Base-by-base conservation (phyloP, 768 basidiomycete species). In the Tricholoma hemisulphureum region DNA sequence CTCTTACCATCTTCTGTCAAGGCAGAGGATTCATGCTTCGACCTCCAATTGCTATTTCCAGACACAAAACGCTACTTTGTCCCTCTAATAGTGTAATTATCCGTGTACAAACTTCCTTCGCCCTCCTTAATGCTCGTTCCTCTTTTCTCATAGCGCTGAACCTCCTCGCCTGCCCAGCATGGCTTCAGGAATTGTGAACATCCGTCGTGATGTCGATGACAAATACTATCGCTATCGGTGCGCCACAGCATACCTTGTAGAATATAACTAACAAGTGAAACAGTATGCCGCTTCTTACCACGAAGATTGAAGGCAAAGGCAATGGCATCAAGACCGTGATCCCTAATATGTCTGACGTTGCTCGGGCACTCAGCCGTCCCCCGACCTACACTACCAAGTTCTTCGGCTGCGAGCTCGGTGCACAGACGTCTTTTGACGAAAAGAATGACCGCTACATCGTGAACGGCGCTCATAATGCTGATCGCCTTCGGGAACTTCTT, bases 261-360 rank as follows among this genome's bases (percentile, higher is more conserved):
- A n/a, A 29, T 28, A 18, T 29, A 28, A n/a, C 28, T 18, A 29
- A 10, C 28, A 4, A 6, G 6, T 23, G 21, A 24, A 23, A 13
- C 43, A 95, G 93, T 63, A 99, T 99, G 97, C 97, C 97, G 56
- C 71, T 95, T 58, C 84, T 99, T 61, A 82, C 85, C 62, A 96
- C 91, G 61, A 98, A 98, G 80, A 95, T 98, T 32, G 97, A 99
- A 77, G 97, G 97, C 67, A 95, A 95, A 75, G 97, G 97, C 59
- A 99, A 99, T 72, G 97, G 97, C 67, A 98, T 99, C 77, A 99
- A 99, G 80, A 99, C 97, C 46, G 95, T 99, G 69, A 77, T 98
- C 54, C 95, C 95, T 18, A 99, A 99, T 77, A 98, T 99, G 94
- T 85, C 93, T 59, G 97, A 98, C 73, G 89, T 99, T 63, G 93